Conservation (phyloP, 2,329 filamentous ascomycete genomes). For the Tolypocladium guangdongense region DNA sequence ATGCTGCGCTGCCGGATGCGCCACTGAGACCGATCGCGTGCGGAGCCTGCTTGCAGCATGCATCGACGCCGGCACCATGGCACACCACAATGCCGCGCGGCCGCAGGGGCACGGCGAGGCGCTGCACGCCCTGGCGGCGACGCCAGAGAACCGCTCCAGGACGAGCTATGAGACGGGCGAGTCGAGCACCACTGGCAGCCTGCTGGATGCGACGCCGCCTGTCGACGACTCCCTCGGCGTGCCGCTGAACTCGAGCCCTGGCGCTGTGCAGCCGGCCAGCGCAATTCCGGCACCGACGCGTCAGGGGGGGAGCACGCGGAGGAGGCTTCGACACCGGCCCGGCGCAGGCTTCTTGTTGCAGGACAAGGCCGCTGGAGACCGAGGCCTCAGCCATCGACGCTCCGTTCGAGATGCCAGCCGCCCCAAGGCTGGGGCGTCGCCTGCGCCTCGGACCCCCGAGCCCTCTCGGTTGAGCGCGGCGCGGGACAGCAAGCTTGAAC, state of each 20-base stretch:
- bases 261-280: background rate
- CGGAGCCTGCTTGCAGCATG: slow-evolving; percentile 7
- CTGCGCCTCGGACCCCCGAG: slow-evolving; percentile 1
- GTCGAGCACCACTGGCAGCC: slow-evolving; percentile 21
- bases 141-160: slow-evolving; percentile 5
- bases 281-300: slow-evolving; percentile 9
- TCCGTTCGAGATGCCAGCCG: slow-evolving; percentile 12
- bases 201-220: slow-evolving; percentile 1
- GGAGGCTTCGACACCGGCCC: slow-evolving; percentile 31
- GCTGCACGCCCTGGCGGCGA: slow-evolving; percentile 2
- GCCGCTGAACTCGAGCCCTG: background rate
- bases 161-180: slow-evolving; percentile 32
- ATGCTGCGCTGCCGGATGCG: slow-evolving; percentile 3
- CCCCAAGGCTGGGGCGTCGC: slow-evolving; percentile 9
- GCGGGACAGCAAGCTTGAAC: background rate
- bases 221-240: background rate
- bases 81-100: slow-evolving; percentile 8
- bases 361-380: slow-evolving; percentile 26
- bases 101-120: slow-evolving; percentile 4
- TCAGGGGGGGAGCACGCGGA: slow-evolving; percentile 15
- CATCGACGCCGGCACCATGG: slow-evolving; percentile 9
- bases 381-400: slow-evolving; percentile 19
- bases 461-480: background rate
- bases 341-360: slow-evolving; percentile 41
- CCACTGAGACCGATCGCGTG: background rate